A percentile compares a stretch with the other conserved stretches of the same genome.
These are phyloP conservation scores for Exophiala aquamarina DNA, from an alignment of 2,329 filamentous ascomycete species.

Conservation along the genomic window DNA sequence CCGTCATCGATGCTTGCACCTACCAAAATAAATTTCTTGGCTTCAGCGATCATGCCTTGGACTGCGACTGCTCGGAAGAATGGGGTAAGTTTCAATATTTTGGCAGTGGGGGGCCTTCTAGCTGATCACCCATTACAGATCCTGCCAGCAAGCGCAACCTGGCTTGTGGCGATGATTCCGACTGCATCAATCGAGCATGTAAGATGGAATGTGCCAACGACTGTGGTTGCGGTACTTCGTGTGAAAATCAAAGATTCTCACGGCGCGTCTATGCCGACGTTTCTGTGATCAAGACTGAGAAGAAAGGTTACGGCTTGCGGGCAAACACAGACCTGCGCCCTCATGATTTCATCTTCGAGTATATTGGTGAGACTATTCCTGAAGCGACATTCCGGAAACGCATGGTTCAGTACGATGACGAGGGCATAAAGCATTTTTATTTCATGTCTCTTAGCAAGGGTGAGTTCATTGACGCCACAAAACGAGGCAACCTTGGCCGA, in stretches of 20 bases:
- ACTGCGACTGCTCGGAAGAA: conserved; percentile 93
- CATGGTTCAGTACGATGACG: conserved; percentile 89
- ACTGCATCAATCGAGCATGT: conserved; percentile 97
- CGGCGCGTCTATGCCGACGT: conserved; percentile 86
- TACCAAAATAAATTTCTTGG: conserved; percentile 93
- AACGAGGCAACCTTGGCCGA: conserved; percentile 89
- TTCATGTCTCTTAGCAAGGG: conserved; percentile 98
- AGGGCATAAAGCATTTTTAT: conserved; percentile 99
- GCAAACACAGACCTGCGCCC: conserved; percentile 73
- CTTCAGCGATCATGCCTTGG: conserved; percentile 85
- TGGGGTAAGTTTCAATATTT: conserved; percentile 70
- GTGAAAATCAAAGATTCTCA: conserved; percentile 94
- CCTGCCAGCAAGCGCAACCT: conserved; percentile 60
- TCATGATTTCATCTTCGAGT: conserved; percentile 95
- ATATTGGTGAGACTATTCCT: conserved; percentile 97
- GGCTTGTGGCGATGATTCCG: conserved; percentile 92
- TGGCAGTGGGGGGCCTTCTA: conserved; percentile 13
- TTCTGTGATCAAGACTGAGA: conserved; percentile 94
- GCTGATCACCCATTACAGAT: conserved; percentile 47
- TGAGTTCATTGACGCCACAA: conserved; percentile 97
- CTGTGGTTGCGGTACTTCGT: conserved; percentile 82
- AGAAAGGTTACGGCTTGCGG: conserved; percentile 93
- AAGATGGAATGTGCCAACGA: conserved; percentile 94
- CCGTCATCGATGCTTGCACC: conserved; percentile 78
- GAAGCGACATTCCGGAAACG: conserved; percentile 84